These are phyloP conservation scores for Talaromyces marneffei DNA, from an alignment of 2,329 filamentous ascomycete genomes.

Conservation along the genomic window DNA sequence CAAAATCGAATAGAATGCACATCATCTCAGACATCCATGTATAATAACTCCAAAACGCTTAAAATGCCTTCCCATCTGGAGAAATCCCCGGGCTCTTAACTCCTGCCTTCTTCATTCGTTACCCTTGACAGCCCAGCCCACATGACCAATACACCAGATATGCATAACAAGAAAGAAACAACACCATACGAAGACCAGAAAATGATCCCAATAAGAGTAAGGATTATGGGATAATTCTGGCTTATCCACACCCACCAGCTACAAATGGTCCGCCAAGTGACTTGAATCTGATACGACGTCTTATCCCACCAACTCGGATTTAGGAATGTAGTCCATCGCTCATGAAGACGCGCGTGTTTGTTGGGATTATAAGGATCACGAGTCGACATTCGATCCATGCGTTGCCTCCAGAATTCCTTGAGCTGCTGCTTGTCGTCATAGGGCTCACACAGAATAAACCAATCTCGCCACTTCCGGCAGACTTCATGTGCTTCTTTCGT, in stretches of 20 bases:
- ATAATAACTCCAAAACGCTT: not conserved
- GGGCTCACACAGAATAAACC: not conserved
- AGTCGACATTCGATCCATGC: not conserved
- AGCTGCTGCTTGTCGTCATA: conserved; percentile 1
- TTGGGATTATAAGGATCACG: not conserved
- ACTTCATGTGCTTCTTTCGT: not conserved
- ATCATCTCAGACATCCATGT: not conserved
- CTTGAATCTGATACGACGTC: not conserved
- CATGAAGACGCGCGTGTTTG: not conserved
- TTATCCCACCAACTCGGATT: not conserved
- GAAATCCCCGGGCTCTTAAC: not conserved
- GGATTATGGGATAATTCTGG: not conserved
- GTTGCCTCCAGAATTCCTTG: not conserved
- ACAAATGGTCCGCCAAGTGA: not conserved
- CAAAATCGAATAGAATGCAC: not conserved
- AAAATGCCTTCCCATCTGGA: not conserved
- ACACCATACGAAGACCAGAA: not conserved
- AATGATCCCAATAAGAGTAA: not conserved
- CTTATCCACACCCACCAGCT: not conserved
- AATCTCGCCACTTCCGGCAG: conserved; percentile 1
- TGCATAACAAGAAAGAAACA: not conserved
- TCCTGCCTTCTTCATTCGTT: too few species aligned
- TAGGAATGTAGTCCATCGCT: not conserved
- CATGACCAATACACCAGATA: not conserved
- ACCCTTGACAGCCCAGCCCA: not conserved